Evolutionary conservation across 1,284 basidiomycete genomes (phyloP), one percentile per base, ranked within the genome.

Genomic region (Gastroboletus turbinatus): DNA sequence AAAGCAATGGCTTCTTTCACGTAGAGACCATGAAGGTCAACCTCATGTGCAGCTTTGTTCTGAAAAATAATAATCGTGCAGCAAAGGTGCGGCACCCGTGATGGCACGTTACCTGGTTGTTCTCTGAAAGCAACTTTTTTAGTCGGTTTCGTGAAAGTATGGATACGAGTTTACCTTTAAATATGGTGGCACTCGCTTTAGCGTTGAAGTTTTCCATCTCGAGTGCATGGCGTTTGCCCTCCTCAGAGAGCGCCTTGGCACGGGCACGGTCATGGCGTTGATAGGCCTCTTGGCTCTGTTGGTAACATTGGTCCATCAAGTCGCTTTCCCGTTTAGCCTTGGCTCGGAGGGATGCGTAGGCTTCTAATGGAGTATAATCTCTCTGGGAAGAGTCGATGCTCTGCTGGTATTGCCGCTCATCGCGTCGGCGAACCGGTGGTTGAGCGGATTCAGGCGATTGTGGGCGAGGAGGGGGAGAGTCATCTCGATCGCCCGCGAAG

Each of bases 11-110:
- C 90, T 73, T 99, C 96, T 65, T 93, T 90, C 42, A 96, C 93
- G 72, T 89, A 96, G 8, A 98, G 78, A 7, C 93, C 91, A 68
- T 96, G 93, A 48, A 98, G 78, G 72, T 98, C 95, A 48, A 96
- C 78, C 66, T 92, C 87, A 4, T 85, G 84, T 4, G 79, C 76
- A 46, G 79, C 73, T 47, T 83, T 87, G 55, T 87, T 81, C 85
- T 88, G 60, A 16, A 51, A 47, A 45, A n/a, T n/a, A 11, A 23
- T 3, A 23, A 23, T 21, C 30, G 33, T 58, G 44, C 32, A 58
- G 33, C 42, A 47, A 46, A 50, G 35, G 44, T 38, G 27, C 11
- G 30, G 21, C 14, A 4, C 25, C 7, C 11, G 38, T 10, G 7
- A 17, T 27, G 21, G 19, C 23, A 33, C 36, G 58, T 51, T 60